phyloP scores from a whole-genome alignment of 2,329 filamentous ascomycete species.

The Phialophora expanda region DNA sequence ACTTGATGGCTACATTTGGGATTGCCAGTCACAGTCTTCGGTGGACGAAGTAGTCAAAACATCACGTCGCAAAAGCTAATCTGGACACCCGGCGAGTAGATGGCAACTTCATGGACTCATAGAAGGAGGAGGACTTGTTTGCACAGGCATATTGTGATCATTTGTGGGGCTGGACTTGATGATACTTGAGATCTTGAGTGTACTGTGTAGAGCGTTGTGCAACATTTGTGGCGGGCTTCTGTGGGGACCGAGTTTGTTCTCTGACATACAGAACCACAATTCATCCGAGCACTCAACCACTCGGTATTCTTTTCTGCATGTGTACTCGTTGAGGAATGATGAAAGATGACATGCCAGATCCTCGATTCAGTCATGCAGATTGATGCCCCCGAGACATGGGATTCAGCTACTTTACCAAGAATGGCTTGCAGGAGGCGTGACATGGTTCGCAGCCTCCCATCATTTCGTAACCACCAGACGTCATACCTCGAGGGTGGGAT shows the following conservation, averaged over 20 bases:
- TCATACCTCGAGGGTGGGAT: slow-evolving; percentile 26
- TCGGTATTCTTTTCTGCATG: not conserved
- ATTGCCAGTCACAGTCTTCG: slow-evolving; percentile 38
- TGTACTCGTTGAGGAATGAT: not conserved
- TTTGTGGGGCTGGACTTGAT: not conserved
- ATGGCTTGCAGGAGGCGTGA: slow-evolving; percentile 17
- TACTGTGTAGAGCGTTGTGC: not conserved
- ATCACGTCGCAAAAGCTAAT: not conserved
- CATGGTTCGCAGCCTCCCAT: slow-evolving; percentile 25
- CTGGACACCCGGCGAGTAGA: not conserved
- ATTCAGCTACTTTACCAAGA: slow-evolving; percentile 17
- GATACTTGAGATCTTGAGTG: not conserved
- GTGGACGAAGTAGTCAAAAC: slow-evolving; percentile 17
- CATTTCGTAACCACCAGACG: slow-evolving; percentile 30
- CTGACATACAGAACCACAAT: not conserved
- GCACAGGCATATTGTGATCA: not conserved
- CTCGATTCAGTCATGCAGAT: slow-evolving; percentile 5
- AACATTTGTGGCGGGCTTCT: not conserved
- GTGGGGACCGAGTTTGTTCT: not conserved
- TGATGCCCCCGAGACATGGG: not conserved
- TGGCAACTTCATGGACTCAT: not conserved
- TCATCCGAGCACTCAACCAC: not conserved
- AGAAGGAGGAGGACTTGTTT: not conserved
- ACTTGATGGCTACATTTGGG: slow-evolving; percentile 35
- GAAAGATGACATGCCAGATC: not conserved